Conservation (phyloP, 257 asterid genomes). For the Nicotiana tabacum region DNA sequence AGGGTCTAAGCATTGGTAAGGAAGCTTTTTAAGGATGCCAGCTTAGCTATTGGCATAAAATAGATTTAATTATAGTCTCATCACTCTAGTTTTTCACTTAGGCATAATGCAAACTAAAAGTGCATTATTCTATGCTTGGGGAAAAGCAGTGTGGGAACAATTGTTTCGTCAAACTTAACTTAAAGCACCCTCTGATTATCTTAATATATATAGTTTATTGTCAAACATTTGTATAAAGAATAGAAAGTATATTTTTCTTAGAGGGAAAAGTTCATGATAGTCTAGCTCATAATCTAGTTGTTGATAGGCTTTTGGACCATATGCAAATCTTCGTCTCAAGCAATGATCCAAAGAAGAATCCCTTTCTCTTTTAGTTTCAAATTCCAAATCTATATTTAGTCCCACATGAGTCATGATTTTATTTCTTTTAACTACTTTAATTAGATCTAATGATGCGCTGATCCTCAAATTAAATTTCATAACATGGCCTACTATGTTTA, state of each 20-base stretch:
- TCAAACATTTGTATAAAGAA: not conserved
- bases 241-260: not conserved
- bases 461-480: not conserved
- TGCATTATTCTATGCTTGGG: constrained; percentile 31
- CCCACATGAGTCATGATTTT: constrained; percentile 9
- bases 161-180: constrained; percentile 30
- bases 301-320: constrained; percentile 11
- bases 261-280: not conserved
- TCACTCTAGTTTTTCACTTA: constrained; percentile 21
- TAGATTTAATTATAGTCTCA: constrained; percentile 1
- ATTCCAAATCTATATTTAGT: not conserved
- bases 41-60: constrained; percentile 25
- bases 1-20: not conserved
- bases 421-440: not conserved
- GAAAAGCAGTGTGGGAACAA: constrained; percentile 37
- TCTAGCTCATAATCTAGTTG: not conserved
- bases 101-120: constrained; percentile 28
- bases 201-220: not conserved
- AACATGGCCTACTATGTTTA: not conserved
- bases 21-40: constrained; percentile 23
- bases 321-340: constrained; percentile 3
- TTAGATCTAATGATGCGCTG: constrained; percentile 1
- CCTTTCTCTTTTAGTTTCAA: not conserved
- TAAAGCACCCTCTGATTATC: constrained; percentile 13
- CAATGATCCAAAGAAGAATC: constrained; percentile 10